Percentiles rank a stretch among this genome's conserved stretches.
These are phyloP conservation scores for Rhododendron griersonianum DNA, from an alignment of 148 eudicot species.

Conservation along the genomic window DNA sequence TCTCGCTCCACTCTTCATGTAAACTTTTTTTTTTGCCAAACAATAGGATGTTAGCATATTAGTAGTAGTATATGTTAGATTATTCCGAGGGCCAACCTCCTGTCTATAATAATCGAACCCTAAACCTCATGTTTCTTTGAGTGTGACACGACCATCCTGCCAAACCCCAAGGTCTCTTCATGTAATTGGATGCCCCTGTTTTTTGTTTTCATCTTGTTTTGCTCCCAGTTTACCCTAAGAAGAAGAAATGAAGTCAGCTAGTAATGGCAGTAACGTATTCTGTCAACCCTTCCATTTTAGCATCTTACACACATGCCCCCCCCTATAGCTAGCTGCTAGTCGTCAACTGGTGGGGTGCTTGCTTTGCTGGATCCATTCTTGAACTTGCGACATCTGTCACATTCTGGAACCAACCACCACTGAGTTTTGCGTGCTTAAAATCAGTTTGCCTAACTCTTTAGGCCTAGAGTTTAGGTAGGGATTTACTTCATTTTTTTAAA, in stretches of 20 bases:
- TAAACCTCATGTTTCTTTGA: neutral
- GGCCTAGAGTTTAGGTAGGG: too few relatives aligned
- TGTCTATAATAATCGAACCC: too few relatives aligned
- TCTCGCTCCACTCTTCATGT: too few relatives aligned
- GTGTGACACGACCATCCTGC: neutral
- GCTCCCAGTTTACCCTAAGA: neutral
- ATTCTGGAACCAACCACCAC: neutral
- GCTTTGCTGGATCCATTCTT: neutral
- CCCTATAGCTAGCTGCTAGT: neutral
- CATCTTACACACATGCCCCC: neutral
- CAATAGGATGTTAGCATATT: too few relatives aligned
- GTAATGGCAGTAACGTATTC: neutral
- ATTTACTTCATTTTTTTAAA: too few relatives aligned
- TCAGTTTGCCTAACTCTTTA: neutral
- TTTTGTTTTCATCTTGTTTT: neutral
- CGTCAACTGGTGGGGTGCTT: neutral
- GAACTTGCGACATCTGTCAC: neutral
- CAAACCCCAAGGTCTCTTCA: neutral
- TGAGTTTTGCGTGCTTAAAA: neutral
- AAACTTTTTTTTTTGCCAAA: too few relatives aligned
- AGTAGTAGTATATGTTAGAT: too few relatives aligned
- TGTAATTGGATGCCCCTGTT: neutral
- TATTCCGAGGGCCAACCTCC: too few relatives aligned
- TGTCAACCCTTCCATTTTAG: neutral
- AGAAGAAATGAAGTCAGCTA: neutral